Base-by-base conservation (phyloP, 202 grass and related monocot species). In the Schoenoplectus triqueter region DNA sequence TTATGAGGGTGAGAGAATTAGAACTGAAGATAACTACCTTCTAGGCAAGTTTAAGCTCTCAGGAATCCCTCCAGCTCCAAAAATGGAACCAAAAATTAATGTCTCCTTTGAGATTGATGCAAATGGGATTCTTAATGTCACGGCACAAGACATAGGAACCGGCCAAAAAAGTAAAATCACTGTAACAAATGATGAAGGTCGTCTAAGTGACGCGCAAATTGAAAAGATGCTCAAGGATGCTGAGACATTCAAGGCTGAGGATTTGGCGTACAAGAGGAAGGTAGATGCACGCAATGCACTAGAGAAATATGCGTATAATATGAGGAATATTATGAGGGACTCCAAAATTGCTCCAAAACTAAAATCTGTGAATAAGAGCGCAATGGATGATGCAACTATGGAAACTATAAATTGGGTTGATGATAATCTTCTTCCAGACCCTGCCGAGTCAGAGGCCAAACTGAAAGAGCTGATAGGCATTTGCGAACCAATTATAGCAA, bases 401-500 rank as follows among this genome's bases (percentile, higher is more conserved):
- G 6, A 70, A 42, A 49, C 81, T 17, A 17, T 69, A 39, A 17
- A 84, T 56, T 84, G 81, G 81, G 64, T 84, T 41, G 81, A 69
- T 7, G 49, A 84, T 10, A 84, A 84, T 69, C 15, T 84, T 66
- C 62, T 6, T 70, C 81, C 81, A 10, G 66, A 84, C 18, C 14
- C 66, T 10, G 65, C 48, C 0, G 81, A 84, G 10, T 71, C 64
- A 45, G 48, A 71, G 7, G 22, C 19, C 48, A 84, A 71, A 48
- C 10, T 84, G 20, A 57, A 69, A 18, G 81, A 71, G 71, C 21
- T 84, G 6, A 70, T 56, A 61, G 86, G 78, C 67, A 84, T 93
- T 10, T 96, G 91, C 57, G 92, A 93, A 80, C 93, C 91, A 65
- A 96, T 96, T 69, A 87, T 93, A 44, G 87, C 88, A 21, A 88